A percentile compares a stretch with the other conserved stretches of the same genome.
These are phyloP conservation scores for Yamagishiella unicocca DNA, from an alignment of 139 green algal genomes.

Conservation along the genomic window DNA sequence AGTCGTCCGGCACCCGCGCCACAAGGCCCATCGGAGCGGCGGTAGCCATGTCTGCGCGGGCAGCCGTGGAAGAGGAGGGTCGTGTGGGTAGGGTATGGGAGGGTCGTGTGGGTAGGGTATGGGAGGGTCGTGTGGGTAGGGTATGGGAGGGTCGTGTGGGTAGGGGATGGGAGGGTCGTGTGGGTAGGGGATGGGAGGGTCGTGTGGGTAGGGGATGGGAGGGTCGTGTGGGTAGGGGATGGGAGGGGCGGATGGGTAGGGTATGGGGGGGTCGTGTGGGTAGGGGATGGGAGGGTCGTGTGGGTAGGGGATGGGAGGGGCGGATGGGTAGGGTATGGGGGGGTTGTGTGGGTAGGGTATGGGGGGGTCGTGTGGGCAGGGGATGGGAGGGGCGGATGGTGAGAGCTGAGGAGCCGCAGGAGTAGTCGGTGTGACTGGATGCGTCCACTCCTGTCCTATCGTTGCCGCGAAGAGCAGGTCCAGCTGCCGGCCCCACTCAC, in stretches of 20 bases:
- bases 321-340: neutral
- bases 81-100: neutral
- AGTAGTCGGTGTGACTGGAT: neutral
- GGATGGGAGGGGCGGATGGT: too few relatives aligned
- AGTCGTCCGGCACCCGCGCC: conserved; percentile 58
- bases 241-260: too few relatives aligned
- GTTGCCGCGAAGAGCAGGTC: too few relatives aligned
- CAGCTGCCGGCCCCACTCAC: neutral
- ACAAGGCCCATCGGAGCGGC: conserved; percentile 73
- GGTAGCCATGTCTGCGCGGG: conserved; percentile 55
- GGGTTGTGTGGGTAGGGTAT: too few relatives aligned
- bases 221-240: too few relatives aligned
- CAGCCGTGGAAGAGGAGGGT: neutral
- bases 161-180: neutral
- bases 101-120: neutral
- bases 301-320: too few relatives aligned
- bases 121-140: neutral
- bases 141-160: neutral
- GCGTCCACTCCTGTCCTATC: neutral
- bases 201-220: neutral
- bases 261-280: too few relatives aligned
- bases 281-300: too few relatives aligned
- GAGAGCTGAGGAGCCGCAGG: too few relatives aligned
- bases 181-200: neutral
- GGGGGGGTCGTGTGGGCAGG: too few relatives aligned